Evolutionary conservation across 805 yeast genomes (phyloP).

Genomic region (Clavispora fructus): DNA sequence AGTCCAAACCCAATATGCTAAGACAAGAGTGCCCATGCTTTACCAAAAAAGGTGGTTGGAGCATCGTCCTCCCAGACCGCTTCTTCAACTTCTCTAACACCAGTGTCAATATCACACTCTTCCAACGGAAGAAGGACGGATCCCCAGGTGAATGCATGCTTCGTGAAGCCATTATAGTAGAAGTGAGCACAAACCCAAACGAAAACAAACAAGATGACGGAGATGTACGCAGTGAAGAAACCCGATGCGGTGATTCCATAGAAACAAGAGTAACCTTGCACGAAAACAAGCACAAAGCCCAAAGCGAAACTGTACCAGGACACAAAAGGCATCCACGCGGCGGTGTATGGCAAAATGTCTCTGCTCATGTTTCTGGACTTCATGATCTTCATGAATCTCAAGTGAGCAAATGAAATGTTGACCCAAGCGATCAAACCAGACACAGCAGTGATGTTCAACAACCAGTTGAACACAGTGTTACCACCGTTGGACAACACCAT

Average conservation of each 20-base stretch:
- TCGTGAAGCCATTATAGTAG: constrained; percentile 39
- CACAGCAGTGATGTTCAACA: constrained; percentile 69
- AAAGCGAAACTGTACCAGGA: constrained; percentile 51
- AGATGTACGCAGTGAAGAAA: constrained; percentile 70
- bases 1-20: constrained; percentile 1
- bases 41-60: constrained; percentile 47
- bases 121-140: constrained; percentile 44
- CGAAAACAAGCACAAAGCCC: constrained; percentile 51
- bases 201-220: constrained; percentile 54
- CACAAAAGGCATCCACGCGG: constrained; percentile 66
- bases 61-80: constrained; percentile 50
- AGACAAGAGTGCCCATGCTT: constrained; percentile 40
- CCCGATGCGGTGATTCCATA: constrained; percentile 46
- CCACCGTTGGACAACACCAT: constrained; percentile 51
- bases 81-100: constrained; percentile 59
- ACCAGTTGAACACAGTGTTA: constrained; percentile 61
- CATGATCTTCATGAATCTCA: constrained; percentile 65
- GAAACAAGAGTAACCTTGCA: constrained; percentile 71
- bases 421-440: constrained; percentile 75
- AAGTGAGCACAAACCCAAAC: constrained; percentile 53
- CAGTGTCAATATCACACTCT: constrained; percentile 67
- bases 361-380: constrained; percentile 60
- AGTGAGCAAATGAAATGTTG: constrained; percentile 57
- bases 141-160: constrained; percentile 26
- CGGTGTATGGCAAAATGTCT: constrained; percentile 69